Evolutionary conservation across 768 basidiomycete species (phyloP), one percentile per base, ranked within the genome.

Genomic region (Imleria badia): DNA sequence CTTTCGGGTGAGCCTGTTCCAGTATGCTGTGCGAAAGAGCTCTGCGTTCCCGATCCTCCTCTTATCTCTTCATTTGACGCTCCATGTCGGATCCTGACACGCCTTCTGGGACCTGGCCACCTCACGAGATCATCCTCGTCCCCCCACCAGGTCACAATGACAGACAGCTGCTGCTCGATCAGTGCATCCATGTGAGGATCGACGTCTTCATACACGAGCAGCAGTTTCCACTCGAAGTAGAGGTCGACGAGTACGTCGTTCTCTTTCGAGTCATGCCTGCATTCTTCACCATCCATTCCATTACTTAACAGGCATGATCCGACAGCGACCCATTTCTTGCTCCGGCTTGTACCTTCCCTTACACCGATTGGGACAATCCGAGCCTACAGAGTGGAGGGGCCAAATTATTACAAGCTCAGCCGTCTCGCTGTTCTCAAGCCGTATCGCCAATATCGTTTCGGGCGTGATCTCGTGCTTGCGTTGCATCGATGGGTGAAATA

Each of bases 291-390:
- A 42, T 54, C 39, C 44, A 54, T 58, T 40, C 46, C 53, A 23
- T 44, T 48, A 20, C 48, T 51, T 55, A 49, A 29, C 67, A 92
- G 88, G 36, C 72, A 76, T 55, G 89, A 91, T 70, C 77, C 80
- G 55, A 72, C 67, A 40, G 80, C 88, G 23, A 81, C 80, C 23
- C 91, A 93, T 71, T 81, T 91, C 61, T 74, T 93, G 43, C 78
- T 93, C 54, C 81, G 89, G 53, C 76, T 89, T 20, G 71, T 76
- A 33, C 83, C 85, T 17, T 84, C 83, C 6, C 69, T 78, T 40
- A 72, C 71, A 52, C 86, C 87, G 10, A 77, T 88, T 55, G 92
- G 89, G 59, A 91, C 89, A 20, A 82, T 91, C 48, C 82, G 90
- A 47, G 73, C 71, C 45, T 66, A 68, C 61, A 73, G 72, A 52